These are phyloP conservation scores for Gnomoniopsis sp. DNA, from an alignment of 2,329 filamentous ascomycete species.

Conservation along the genomic window DNA sequence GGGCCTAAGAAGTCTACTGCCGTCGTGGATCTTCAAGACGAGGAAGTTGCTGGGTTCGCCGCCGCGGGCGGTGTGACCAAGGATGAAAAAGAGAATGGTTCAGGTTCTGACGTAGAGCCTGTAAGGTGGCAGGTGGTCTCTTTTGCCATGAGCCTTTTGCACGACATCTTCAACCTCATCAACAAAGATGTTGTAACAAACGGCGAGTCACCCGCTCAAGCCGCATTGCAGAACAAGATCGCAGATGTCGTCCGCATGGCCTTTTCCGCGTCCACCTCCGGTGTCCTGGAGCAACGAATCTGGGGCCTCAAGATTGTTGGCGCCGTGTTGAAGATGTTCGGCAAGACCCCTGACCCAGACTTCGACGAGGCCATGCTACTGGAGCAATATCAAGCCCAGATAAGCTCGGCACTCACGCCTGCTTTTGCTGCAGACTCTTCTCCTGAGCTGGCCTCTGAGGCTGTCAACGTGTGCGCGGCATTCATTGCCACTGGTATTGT, in stretches of 20 bases:
- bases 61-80: constrained; percentile 62
- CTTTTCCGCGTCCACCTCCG: constrained; percentile 94
- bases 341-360: constrained; percentile 90
- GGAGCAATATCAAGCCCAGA: constrained; percentile 98
- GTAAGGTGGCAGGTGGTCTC: constrained; percentile 93
- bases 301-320: constrained; percentile 93
- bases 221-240: constrained; percentile 75
- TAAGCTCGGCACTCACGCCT: constrained; percentile 91
- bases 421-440: constrained; percentile 96
- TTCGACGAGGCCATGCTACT: constrained; percentile 95
- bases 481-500: constrained; percentile 98
- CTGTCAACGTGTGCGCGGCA: constrained; percentile 95
- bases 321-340: constrained; percentile 91
- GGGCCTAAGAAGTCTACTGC: constrained; percentile 41
- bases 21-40: constrained; percentile 82
- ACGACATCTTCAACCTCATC: constrained; percentile 75
- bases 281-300: constrained; percentile 83
- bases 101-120: constrained; percentile 71
- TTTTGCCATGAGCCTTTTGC: constrained; percentile 87
- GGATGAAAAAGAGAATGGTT: constrained; percentile 51
- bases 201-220: constrained; percentile 73
- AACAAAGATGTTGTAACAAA: constrained; percentile 75
- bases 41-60: constrained; percentile 95
- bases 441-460: constrained; percentile 90
- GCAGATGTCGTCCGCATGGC: constrained; percentile 95